Conservation (phyloP, 805 yeast genomes). For the Starmerella etchellsii region DNA sequence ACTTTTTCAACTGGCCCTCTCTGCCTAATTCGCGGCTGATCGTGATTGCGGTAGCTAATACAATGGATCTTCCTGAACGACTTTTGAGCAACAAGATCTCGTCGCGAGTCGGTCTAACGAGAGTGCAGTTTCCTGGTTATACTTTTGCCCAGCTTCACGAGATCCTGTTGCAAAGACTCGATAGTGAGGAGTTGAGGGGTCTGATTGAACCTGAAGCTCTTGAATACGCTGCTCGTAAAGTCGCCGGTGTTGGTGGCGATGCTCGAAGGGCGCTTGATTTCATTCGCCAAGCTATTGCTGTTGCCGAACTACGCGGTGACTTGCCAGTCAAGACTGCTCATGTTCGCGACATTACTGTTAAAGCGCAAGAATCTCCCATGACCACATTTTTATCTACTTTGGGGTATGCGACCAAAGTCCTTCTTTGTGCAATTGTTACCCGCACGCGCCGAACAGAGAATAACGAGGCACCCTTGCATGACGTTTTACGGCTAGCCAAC, state of each 20-base stretch:
- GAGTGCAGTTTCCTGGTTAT: slow-evolving; percentile 83
- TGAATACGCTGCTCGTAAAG: slow-evolving; percentile 83
- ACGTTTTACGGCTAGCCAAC: slow-evolving; percentile 63
- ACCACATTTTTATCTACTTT: slow-evolving; percentile 43
- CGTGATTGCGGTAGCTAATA: slow-evolving; percentile 88
- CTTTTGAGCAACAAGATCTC: slow-evolving; percentile 76
- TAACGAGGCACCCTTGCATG: slow-evolving; percentile 63
- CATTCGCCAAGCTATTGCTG: slow-evolving; percentile 77
- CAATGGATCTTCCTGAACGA: slow-evolving; percentile 94
- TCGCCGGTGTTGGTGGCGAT: slow-evolving; percentile 94
- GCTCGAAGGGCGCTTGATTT: slow-evolving; percentile 85
- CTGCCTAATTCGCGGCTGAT: slow-evolving; percentile 63
- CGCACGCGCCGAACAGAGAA: slow-evolving; percentile 53
- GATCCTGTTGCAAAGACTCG: slow-evolving; percentile 62
- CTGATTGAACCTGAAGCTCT: slow-evolving; percentile 38
- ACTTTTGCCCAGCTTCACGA: slow-evolving; percentile 61
- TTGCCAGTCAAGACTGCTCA: slow-evolving; percentile 50
- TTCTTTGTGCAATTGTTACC: slow-evolving; percentile 55
- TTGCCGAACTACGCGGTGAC: slow-evolving; percentile 24
- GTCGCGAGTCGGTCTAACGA: slow-evolving; percentile 75
- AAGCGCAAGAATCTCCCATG: slow-evolving; percentile 66
- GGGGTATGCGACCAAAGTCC: slow-evolving; percentile 56
- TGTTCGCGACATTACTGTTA: slow-evolving; percentile 66
- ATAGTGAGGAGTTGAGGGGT: slow-evolving; percentile 21
- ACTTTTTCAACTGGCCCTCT: slow-evolving; percentile 96